phyloP scores from a whole-genome alignment of 192 early-diverging fungal species.

The Dimargaris cristalligena region DNA sequence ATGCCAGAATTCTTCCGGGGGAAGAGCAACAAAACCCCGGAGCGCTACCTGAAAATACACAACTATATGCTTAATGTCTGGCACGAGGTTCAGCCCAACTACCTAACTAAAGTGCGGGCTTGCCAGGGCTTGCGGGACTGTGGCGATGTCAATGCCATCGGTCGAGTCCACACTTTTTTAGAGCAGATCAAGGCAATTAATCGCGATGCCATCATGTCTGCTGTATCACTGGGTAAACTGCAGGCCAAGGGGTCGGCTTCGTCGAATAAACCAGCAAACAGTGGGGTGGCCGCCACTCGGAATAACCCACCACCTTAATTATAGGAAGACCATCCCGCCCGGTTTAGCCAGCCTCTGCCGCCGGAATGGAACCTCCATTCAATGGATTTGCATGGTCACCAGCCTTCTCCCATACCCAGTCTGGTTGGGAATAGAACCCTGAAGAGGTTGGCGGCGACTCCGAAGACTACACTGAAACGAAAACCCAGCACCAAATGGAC shows the following conservation, averaged over 20 bases:
- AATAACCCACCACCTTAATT: no score
- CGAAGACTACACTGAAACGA: no score
- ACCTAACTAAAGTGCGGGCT: constrained; percentile 69
- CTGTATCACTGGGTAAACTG: constrained; percentile 10
- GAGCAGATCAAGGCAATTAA: constrained; percentile 70
- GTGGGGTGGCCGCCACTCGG: no score
- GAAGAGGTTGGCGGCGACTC: no score
- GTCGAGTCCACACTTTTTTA: constrained; percentile 68
- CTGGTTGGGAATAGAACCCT: no score
- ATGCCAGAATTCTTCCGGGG: constrained; percentile 52
- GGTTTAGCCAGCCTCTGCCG: no score
- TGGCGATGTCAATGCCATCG: constrained; percentile 87
- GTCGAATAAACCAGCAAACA: no score
- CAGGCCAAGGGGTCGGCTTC: neutral
- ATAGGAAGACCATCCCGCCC: no score
- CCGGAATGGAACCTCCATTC: no score
- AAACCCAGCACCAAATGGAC: no score
- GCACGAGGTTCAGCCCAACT: constrained; percentile 43
- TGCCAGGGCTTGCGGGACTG: constrained; percentile 60
- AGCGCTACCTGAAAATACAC: constrained; percentile 71
- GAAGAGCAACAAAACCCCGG: constrained; percentile 62
- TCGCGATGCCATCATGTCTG: constrained; percentile 32
- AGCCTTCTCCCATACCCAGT: no score
- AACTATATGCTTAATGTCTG: constrained; percentile 79
- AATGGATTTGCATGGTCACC: no score